Percentiles rank a stretch among this genome's conserved stretches.
Conservation (phyloP, 306 rosid species). For the Phaseolus lunatus region DNA sequence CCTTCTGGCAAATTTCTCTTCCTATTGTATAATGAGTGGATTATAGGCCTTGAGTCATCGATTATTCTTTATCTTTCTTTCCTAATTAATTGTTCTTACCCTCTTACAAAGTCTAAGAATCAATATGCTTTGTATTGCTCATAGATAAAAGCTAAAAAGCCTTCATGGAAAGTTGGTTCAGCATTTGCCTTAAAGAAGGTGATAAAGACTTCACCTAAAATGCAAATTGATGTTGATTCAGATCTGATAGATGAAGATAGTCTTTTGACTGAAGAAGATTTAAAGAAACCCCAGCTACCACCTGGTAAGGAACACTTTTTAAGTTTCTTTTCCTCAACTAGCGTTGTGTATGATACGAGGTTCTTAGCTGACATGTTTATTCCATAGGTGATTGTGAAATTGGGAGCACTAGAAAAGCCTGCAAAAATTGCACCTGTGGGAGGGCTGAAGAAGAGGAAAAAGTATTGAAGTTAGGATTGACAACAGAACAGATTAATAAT, state of each 20-base stretch:
- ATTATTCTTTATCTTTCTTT: background rate
- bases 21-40: conserved; percentile 27
- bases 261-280: conserved; percentile 86
- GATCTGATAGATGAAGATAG: conserved; percentile 96
- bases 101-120: conserved; percentile 34
- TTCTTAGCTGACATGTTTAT: conserved; percentile 35
- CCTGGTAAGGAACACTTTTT: conserved; percentile 54
- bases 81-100: background rate
- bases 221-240: conserved; percentile 76
- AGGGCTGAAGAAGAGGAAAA: conserved; percentile 91
- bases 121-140: conserved; percentile 20
- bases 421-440: conserved; percentile 93
- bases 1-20: background rate
- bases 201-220: conserved; percentile 59
- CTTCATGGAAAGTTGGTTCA: conserved; percentile 85
- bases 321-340: conserved; percentile 32
- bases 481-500: conserved; percentile 74
- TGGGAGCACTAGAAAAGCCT: conserved; percentile 91
- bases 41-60: background rate
- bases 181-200: conserved; percentile 71
- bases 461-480: conserved; percentile 75
- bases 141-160: conserved; percentile 76
- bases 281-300: conserved; percentile 75
- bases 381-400: conserved; percentile 83
- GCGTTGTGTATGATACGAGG: conserved; percentile 14